phyloP scores from a whole-genome alignment of 768 basidiomycete species.

The Phlebiopsis gigantea region DNA sequence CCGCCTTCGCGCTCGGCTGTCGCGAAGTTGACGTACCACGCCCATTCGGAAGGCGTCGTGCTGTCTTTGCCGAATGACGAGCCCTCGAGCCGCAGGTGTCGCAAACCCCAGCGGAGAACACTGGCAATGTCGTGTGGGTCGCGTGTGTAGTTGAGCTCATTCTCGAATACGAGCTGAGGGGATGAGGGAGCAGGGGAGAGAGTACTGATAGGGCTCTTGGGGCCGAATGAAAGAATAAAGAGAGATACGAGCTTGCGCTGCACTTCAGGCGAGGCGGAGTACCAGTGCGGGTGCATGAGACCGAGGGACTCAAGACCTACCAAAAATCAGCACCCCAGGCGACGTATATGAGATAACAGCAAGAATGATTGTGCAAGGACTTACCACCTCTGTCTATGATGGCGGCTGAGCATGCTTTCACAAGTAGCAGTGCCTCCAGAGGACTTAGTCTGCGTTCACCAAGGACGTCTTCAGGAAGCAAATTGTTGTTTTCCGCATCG shows the following conservation, averaged over 20 bases:
- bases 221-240: slow-evolving; percentile 60
- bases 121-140: slow-evolving; percentile 77
- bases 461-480: slow-evolving; percentile 50
- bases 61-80: slow-evolving; percentile 48
- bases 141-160: slow-evolving; percentile 58
- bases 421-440: slow-evolving; percentile 54
- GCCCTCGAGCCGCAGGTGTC: slow-evolving; percentile 63
- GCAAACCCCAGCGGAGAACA: slow-evolving; percentile 75
- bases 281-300: slow-evolving; percentile 83
- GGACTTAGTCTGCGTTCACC: slow-evolving; percentile 56
- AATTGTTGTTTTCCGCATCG: slow-evolving; percentile 41
- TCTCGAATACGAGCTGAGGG: slow-evolving; percentile 49
- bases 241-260: slow-evolving; percentile 67
- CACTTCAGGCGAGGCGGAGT: slow-evolving; percentile 64
- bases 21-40: slow-evolving; percentile 66
- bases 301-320: slow-evolving; percentile 78
- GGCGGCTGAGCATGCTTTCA: slow-evolving; percentile 63
- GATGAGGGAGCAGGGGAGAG: slow-evolving; percentile 47
- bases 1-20: slow-evolving; percentile 50
- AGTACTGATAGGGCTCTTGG: slow-evolving; percentile 34
- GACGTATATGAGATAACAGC: not conserved
- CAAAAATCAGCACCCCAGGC: slow-evolving; percentile 6
- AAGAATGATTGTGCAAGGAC: slow-evolving; percentile 4
- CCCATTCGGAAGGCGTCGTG: slow-evolving; percentile 26
- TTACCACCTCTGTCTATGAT: slow-evolving; percentile 57